phyloP scores from a whole-genome alignment of 257 asterid genomes.

The Lycium ferocissimum region DNA sequence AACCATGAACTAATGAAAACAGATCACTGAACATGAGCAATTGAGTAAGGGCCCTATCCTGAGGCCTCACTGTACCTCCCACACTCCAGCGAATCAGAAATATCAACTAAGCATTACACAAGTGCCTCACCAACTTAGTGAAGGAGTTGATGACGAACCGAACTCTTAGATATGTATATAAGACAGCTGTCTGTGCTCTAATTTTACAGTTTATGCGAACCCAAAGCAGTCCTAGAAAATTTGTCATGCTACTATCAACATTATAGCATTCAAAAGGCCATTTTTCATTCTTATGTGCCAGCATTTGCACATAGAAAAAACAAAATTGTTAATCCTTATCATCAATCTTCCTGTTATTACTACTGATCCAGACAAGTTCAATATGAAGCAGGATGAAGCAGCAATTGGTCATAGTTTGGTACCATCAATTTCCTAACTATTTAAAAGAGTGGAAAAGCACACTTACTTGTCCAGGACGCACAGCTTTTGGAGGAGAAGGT shows the following conservation, averaged over 20 bases:
- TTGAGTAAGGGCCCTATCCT: constrained; percentile 6
- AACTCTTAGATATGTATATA: background rate
- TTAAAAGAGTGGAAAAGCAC: constrained; percentile 26
- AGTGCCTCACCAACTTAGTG: background rate
- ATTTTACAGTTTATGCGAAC: background rate
- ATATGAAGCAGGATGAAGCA: background rate
- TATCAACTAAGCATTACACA: constrained; percentile 7
- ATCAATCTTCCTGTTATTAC: constrained; percentile 3
- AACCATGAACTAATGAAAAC: constrained; percentile 12
- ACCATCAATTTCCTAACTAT: constrained; percentile 1
- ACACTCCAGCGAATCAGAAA: background rate
- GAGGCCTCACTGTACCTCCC: constrained; percentile 18
- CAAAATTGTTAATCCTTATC: background rate
- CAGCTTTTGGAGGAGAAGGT: constrained; percentile 88
- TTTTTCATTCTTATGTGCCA: background rate
- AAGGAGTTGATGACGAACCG: background rate
- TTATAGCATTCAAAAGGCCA: background rate
- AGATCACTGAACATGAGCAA: background rate
- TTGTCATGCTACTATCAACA: constrained; percentile 6
- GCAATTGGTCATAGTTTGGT: background rate
- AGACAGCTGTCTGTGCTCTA: background rate
- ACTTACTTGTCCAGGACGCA: constrained; percentile 96
- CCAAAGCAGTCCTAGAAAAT: background rate
- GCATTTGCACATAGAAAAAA: constrained; percentile 20
- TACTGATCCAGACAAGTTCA: constrained; percentile 20